Evolutionary conservation across 257 asterid species (phyloP).

Genomic region (Rhazya stricta): DNA sequence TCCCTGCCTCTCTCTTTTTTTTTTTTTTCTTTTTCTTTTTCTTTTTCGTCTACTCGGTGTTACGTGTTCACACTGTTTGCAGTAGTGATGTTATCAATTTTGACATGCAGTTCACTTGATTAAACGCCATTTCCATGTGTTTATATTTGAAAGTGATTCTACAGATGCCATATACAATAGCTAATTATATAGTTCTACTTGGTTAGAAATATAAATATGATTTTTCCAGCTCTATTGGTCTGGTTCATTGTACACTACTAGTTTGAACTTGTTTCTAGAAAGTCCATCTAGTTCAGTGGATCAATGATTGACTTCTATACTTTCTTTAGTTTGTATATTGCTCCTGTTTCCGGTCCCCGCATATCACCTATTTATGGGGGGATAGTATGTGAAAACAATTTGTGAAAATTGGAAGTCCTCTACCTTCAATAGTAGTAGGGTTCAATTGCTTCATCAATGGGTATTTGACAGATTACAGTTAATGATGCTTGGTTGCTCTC

Average conservation of each 20-base stretch:
- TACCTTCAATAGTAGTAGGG: not conserved
- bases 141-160: not conserved
- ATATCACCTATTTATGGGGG: not conserved
- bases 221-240: not conserved
- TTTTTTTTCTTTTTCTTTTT: not conserved
- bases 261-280: not conserved
- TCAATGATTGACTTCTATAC: not conserved
- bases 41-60: slow-evolving; percentile 3
- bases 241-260: no score
- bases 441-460: not conserved
- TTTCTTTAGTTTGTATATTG: not conserved
- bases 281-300: not conserved
- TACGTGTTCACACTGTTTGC: not conserved
- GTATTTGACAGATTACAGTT: not conserved
- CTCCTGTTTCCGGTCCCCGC: not conserved
- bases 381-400: not conserved
- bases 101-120: not conserved
- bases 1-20: not conserved
- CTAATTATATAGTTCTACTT: not conserved
- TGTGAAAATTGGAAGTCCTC: not conserved
- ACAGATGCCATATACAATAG: not conserved
- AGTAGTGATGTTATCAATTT: not conserved
- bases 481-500: not conserved
- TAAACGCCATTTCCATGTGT: not conserved
- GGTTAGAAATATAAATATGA: not conserved